phyloP scores from a whole-genome alignment of 2,329 filamentous ascomycete genomes.

The Truncatella angustata region DNA sequence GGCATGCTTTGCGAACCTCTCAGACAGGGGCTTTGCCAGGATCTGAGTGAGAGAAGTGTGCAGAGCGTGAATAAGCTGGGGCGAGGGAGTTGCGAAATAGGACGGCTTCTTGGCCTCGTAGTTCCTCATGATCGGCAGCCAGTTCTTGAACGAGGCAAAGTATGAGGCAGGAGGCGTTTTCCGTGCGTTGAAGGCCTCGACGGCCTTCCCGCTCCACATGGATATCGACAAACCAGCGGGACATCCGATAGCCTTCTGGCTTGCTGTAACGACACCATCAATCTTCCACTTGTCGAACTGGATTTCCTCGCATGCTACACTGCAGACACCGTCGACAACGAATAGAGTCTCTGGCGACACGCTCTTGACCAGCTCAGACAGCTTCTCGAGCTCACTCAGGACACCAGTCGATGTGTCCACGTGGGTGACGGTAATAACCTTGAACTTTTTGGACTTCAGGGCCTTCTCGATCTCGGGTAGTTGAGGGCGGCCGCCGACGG shows the following conservation, averaged over 20 bases:
- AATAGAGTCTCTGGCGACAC: conserved; percentile 90
- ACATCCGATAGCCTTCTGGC: conserved; percentile 95
- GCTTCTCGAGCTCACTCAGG: conserved; percentile 80
- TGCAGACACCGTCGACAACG: conserved; percentile 95
- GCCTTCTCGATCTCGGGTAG: conserved; percentile 85
- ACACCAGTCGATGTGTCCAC: conserved; percentile 98
- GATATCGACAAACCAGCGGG: conserved; percentile 92
- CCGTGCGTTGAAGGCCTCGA: conserved; percentile 75
- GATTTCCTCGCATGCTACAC: conserved; percentile 93
- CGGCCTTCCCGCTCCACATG: conserved; percentile 87
- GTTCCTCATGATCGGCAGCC: conserved; percentile 98
- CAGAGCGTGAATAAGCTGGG: conserved; percentile 88
- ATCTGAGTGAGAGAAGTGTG: conserved; percentile 88
- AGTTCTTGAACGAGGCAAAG: conserved; percentile 97
- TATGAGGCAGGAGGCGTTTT: conserved; percentile 83
- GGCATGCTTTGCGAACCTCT: conserved; percentile 80
- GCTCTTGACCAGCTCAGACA: conserved; percentile 78
- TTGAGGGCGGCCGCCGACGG: conserved; percentile 84
- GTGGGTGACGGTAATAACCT: conserved; percentile 91
- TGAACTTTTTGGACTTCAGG: conserved; percentile 87
- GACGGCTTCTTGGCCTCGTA: conserved; percentile 97
- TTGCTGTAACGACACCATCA: conserved; percentile 89
- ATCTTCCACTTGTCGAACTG: conserved; percentile 93
- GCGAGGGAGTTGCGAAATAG: conserved; percentile 96
- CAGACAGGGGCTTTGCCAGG: conserved; percentile 72